phyloP scores from a whole-genome alignment of 345 rosid species.

The Punica granatum region DNA sequence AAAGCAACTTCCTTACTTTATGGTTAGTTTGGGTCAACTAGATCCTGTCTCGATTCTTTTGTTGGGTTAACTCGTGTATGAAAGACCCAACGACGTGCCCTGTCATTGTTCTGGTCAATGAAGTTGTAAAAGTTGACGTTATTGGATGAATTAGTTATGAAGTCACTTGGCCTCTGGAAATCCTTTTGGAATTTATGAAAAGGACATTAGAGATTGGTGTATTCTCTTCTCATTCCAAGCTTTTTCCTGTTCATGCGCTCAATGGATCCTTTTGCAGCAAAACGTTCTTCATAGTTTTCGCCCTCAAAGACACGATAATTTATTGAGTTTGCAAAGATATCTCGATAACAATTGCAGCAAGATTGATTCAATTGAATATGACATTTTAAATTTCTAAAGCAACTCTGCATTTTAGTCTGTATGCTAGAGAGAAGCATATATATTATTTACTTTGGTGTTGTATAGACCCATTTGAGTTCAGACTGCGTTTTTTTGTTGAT shows the following conservation, averaged over 20 bases:
- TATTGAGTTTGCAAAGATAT: not conserved
- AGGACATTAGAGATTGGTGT: too few relatives aligned
- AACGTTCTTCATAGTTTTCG: not conserved
- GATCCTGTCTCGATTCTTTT: not conserved
- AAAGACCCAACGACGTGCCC: not conserved
- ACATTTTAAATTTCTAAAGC: not conserved
- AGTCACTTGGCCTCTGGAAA: too few relatives aligned
- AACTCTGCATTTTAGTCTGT: not conserved
- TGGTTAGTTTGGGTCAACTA: not conserved
- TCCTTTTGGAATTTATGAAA: not conserved
- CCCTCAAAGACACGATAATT: not conserved
- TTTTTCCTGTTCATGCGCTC: too few relatives aligned
- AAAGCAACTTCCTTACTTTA: not conserved
- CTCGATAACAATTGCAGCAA: not conserved
- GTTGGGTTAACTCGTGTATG: not conserved
- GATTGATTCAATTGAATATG: not conserved
- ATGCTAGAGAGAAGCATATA: not conserved
- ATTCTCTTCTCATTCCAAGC: too few relatives aligned
- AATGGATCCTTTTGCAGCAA: not conserved
- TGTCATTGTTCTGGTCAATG: not conserved
- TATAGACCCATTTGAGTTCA: not conserved
- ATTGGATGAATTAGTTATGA: not conserved
- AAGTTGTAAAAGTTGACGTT: not conserved
- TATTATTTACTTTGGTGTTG: not conserved
- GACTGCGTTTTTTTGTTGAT: not conserved